These are phyloP conservation scores for Delonix regia DNA, from an alignment of 306 rosid species.

Conservation along the genomic window DNA sequence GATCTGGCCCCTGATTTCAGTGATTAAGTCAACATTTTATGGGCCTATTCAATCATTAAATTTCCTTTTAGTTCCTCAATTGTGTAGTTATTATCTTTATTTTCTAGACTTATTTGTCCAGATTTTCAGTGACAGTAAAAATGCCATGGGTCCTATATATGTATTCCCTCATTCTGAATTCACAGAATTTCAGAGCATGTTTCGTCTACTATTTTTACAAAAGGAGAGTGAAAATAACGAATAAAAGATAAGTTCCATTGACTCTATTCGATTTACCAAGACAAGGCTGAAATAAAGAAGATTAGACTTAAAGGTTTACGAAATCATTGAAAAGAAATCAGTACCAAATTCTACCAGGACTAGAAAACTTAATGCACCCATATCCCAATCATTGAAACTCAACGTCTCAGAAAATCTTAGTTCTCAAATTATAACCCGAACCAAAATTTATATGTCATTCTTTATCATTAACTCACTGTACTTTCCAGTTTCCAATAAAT, in stretches of 20 bases:
- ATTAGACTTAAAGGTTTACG: background rate
- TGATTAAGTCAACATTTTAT: no score
- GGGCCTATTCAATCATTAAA: no score
- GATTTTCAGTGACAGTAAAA: no score
- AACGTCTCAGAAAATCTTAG: conserved; percentile 15
- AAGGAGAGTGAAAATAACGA: background rate
- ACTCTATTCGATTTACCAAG: conserved; percentile 1
- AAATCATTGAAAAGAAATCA: background rate
- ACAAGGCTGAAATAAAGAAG: background rate
- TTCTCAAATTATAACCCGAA: conserved; percentile 10
- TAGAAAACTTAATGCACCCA: background rate
- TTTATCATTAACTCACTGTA: conserved; percentile 1
- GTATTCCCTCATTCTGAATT: no score
- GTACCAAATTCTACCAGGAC: background rate
- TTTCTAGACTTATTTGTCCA: no score
- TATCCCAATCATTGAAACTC: background rate
- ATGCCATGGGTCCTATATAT: no score
- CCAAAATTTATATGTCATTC: conserved; percentile 10
- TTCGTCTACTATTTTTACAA: no score
- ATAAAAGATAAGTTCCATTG: conserved; percentile 4
- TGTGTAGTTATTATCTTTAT: no score
- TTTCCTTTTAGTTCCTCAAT: no score
- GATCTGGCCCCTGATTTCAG: no score
- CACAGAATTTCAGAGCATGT: no score
- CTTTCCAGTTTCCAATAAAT: background rate